A percentile compares a stretch with the other conserved stretches of the same genome.
Evolutionary conservation across 371 early-diverging fungal genomes (phyloP).

Genomic region (Parasitella parasitica): DNA sequence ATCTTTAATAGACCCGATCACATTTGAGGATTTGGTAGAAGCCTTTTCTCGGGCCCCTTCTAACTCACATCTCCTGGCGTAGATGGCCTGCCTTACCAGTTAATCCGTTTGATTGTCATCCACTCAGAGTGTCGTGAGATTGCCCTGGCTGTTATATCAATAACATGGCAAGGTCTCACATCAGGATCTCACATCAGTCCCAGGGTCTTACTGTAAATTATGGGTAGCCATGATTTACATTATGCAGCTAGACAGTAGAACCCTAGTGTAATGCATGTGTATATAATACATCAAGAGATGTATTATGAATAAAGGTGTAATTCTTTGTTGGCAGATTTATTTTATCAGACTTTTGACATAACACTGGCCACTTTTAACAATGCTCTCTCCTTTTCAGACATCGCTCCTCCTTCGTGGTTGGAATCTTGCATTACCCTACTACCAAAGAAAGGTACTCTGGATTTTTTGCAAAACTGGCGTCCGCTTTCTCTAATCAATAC

Average conservation of each 20-base stretch:
- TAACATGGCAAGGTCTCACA: too few species aligned
- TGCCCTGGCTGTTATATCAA: too few species aligned
- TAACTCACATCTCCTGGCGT: slow-evolving; percentile 7
- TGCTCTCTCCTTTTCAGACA: not conserved
- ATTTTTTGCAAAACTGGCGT: slow-evolving; percentile 3
- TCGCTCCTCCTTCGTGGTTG: slow-evolving; percentile 4
- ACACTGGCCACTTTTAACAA: not conserved
- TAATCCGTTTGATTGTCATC: slow-evolving; percentile 1
- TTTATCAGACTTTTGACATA: too few species aligned
- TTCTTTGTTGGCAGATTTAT: too few species aligned
- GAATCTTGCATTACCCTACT: not conserved
- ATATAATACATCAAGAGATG: too few species aligned
- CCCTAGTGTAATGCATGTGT: too few species aligned
- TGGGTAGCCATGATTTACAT: too few species aligned
- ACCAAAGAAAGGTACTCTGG: slow-evolving; percentile 1
- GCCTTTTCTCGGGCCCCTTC: slow-evolving; percentile 4
- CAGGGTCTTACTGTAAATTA: too few species aligned
- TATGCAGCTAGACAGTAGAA: too few species aligned
- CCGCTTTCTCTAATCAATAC: slow-evolving; percentile 5
- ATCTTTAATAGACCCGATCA: not conserved
- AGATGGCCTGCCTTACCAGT: slow-evolving; percentile 18
- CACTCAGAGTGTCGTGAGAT: not conserved
- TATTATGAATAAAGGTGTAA: too few species aligned
- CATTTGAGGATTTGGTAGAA: not conserved
- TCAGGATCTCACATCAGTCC: too few species aligned